These are phyloP conservation scores for Candida nitratophila DNA, from an alignment of 805 yeast species.

Conservation along the genomic window DNA sequence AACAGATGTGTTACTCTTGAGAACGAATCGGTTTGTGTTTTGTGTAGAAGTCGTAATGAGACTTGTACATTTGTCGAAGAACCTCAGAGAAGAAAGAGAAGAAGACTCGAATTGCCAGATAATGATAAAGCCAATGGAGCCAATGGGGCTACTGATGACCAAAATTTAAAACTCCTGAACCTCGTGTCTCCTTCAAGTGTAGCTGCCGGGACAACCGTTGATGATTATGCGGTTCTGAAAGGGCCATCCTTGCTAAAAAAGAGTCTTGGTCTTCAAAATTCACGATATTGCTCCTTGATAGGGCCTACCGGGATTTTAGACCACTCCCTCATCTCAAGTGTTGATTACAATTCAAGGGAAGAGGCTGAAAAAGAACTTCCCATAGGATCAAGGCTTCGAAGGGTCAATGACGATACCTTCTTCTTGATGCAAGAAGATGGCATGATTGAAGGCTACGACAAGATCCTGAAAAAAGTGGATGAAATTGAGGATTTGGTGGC, in stretches of 20 bases:
- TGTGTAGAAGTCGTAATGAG: background rate
- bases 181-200: background rate
- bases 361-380: conserved; percentile 4
- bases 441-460: conserved; percentile 1
- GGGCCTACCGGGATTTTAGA: conserved; percentile 3
- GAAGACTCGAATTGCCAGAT: background rate
- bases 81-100: background rate
- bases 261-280: conserved; percentile 4
- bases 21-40: background rate
- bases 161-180: too few relatives aligned
- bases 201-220: background rate
- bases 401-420: conserved; percentile 1
- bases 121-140: background rate
- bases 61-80: background rate
- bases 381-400: conserved; percentile 1
- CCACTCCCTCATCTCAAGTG: background rate
- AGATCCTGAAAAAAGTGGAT: conserved; percentile 28
- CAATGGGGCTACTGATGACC: too few relatives aligned
- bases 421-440: conserved; percentile 3
- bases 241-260: conserved; percentile 4
- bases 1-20: background rate
- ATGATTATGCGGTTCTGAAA: conserved; percentile 2
- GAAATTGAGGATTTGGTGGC: conserved; percentile 63
- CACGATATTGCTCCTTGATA: conserved; percentile 1
- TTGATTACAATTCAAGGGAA: conserved; percentile 1